A percentile compares a stretch with the other conserved stretches of the same genome.
phyloP scores from a whole-genome alignment of 768 basidiomycete genomes.

The Lactarius hengduanensis region DNA sequence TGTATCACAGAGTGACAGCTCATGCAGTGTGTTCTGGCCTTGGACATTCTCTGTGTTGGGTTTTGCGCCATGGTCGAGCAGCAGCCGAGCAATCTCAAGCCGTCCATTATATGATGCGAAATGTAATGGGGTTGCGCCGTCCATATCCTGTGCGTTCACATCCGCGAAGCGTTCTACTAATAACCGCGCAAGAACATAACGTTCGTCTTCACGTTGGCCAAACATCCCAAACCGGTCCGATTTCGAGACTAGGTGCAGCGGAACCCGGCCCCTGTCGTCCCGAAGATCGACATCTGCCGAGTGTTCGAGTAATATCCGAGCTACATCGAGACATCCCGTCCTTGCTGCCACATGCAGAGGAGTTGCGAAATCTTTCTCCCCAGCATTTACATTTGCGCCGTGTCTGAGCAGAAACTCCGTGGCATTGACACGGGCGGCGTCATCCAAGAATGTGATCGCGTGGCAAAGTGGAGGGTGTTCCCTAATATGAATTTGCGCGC shows the following conservation, averaged over 20 bases:
- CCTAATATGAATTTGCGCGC: neutral
- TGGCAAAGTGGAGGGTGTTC: neutral
- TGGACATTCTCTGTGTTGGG: fast-evolving
- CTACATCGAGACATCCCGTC: neutral
- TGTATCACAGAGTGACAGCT: too few species aligned
- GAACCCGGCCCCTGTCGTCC: neutral
- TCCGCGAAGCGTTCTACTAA: neutral
- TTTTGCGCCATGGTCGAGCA: neutral
- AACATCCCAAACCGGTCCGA: too few species aligned
- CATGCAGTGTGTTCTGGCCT: neutral
- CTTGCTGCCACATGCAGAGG: neutral
- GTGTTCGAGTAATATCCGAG: neutral
- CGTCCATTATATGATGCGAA: neutral
- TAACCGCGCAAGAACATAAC: neutral
- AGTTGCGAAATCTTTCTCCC: fast-evolving
- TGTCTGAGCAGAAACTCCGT: neutral
- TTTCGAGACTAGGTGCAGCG: neutral
- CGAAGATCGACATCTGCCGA: neutral
- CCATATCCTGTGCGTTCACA: neutral
- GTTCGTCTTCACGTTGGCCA: neutral
- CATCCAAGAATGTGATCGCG: neutral
- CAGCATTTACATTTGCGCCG: neutral
- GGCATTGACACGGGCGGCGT: neutral
- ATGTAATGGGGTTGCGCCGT: neutral
- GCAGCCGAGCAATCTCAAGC: neutral